Evolutionary conservation across 129 eudicot genomes (phyloP).

Genomic region (Dittrichia graveolens): DNA sequence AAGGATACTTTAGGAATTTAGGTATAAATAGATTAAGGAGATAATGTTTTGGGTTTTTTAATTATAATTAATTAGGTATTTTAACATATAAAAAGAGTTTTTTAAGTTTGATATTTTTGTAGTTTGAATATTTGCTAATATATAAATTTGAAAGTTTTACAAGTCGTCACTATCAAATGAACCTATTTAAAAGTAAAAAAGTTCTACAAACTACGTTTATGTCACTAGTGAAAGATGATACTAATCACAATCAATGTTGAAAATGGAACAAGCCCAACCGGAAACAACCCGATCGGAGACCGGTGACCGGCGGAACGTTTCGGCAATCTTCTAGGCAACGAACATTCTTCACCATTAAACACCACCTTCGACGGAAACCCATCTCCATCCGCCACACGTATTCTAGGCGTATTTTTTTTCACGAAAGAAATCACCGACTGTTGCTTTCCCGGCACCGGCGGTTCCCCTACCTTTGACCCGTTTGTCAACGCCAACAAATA

Average conservation of each 20-base stretch:
- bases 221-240: neutral
- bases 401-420: constrained; percentile 47
- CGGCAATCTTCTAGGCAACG: constrained; percentile 64
- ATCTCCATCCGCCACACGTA: constrained; percentile 54
- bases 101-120: no score
- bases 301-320: constrained; percentile 33
- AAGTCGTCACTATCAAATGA: no score
- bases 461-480: constrained; percentile 52
- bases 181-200: no score
- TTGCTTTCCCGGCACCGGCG: constrained; percentile 83
- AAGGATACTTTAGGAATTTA: no score
- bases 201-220: constrained; percentile 2
- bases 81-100: no score
- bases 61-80: no score
- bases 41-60: no score
- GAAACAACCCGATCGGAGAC: constrained; percentile 23
- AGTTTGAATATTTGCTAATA: no score
- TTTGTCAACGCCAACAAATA: constrained; percentile 54
- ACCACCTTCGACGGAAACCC: constrained; percentile 72
- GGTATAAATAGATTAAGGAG: no score
- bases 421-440: constrained; percentile 72
- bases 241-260: constrained; percentile 39
- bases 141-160: no score
- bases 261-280: constrained; percentile 33
- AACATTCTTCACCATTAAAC: constrained; percentile 91